Evolutionary conservation across 305 asterid genomes (phyloP), one percentile per base, ranked within the genome.

Genomic region (Solanum aculeatissimum): DNA sequence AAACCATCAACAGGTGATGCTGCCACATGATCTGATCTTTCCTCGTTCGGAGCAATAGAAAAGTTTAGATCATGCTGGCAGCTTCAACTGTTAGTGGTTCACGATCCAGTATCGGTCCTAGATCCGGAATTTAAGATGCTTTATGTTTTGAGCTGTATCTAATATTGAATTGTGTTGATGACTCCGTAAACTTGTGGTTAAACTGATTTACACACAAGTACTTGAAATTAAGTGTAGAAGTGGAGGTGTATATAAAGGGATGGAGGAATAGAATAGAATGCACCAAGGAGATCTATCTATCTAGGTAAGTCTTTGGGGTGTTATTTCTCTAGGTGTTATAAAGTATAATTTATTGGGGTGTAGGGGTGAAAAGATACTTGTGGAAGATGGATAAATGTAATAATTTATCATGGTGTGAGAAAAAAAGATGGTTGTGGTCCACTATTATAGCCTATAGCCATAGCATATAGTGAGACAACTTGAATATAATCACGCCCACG

Each of bases 11-110:
- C 81, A 89, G 95, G 91, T 92, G 97, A 90, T 85, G 85, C 93
- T 86, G 83, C 92, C 93, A 88, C 86, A 89, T 87, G 95, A 93
- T 91, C 95, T 93, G 90, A 92, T 89, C 92, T 78, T 68, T 86
- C 87, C 57, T 65, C 11, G 19, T 14, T 19, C 16, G 54, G 57
- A 82, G 62, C 60, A 75, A 25, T 49, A 75, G 81, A 75, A 75
- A 85, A 77, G 90, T 88, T 93, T 91, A 95, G 98, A 95, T 95
- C 98, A 95, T 91, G 98, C 97, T 95, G 98, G 98, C 98, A 95
- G 98, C 98, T 95, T 95, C 98, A 95, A 60, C 97, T 77, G 89
- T 90, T 87, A 78, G 89, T 9, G 87, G 69, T 87, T 75, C 81
- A 14, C 81, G 43, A 75, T 75, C 27, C 60, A 1, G 6, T 47